Conservation (phyloP, 495 filamentous ascomycete genomes). For the Xylaria intraflava region DNA sequence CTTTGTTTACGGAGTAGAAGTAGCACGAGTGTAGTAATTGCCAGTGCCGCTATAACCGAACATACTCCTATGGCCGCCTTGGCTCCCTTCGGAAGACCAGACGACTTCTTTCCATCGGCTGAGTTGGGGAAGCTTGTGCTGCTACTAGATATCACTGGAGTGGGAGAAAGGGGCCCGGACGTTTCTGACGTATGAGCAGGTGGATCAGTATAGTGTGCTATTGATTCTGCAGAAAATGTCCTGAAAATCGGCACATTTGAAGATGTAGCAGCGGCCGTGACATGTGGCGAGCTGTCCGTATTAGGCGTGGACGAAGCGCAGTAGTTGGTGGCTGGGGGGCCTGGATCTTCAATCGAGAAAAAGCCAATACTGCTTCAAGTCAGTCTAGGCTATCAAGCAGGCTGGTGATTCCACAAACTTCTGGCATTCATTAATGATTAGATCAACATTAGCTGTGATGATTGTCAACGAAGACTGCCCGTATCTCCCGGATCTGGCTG, state of each 20-base stretch:
- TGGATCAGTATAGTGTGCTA: not conserved
- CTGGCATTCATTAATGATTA: slow-evolving; percentile 43
- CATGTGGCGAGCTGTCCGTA: not conserved
- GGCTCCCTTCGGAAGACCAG: slow-evolving; percentile 27
- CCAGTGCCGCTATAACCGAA: slow-evolving; percentile 28
- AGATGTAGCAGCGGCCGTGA: not conserved
- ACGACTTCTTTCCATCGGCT: slow-evolving; percentile 4
- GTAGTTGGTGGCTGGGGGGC: slow-evolving; percentile 25
- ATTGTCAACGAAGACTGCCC: slow-evolving; percentile 19
- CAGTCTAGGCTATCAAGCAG: not conserved
- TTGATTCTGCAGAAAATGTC: not conserved
- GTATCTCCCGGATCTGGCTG: not conserved
- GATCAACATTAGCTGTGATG: slow-evolving; percentile 34
- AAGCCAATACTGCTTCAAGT: slow-evolving; percentile 29
- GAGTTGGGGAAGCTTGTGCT: slow-evolving; percentile 12
- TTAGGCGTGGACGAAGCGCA: not conserved
- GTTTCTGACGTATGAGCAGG: not conserved
- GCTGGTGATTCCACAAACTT: slow-evolving; percentile 28
- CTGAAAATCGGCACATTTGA: not conserved
- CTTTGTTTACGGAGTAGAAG: slow-evolving; percentile 29
- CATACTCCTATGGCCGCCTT: slow-evolving; percentile 39
- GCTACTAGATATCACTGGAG: slow-evolving; percentile 2
- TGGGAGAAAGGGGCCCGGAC: not conserved
- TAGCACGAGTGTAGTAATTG: slow-evolving; percentile 29
- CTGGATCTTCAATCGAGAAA: slow-evolving; percentile 32